A percentile compares a stretch with the other conserved stretches of the same genome.
Conservation (phyloP, 2,329 filamentous ascomycete genomes). For the Aspergillus carbonarius region DNA sequence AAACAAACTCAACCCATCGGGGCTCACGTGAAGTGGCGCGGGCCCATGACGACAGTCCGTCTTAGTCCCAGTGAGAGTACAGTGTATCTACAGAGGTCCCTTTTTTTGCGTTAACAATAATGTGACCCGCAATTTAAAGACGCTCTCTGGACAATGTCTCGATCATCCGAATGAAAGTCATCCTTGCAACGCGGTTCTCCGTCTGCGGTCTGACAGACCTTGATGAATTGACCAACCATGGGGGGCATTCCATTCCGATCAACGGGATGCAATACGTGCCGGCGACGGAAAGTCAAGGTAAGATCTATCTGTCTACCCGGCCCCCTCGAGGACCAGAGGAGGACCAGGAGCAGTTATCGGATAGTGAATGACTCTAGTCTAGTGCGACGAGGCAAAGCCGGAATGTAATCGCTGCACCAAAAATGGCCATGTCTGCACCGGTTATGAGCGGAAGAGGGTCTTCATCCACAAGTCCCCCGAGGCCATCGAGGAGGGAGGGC, state of each 20-base stretch:
- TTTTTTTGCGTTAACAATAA: not conserved
- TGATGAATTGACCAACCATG: conserved; percentile 3
- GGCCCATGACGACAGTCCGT: not conserved
- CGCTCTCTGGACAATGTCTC: not conserved
- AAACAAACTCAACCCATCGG: conserved; percentile 1
- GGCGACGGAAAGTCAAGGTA: conserved; percentile 22
- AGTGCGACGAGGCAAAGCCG: conserved; percentile 25
- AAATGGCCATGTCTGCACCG: conserved; percentile 23
- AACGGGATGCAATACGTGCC: conserved; percentile 23
- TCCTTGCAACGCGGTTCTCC: not conserved
- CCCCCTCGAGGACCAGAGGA: conserved; percentile 4
- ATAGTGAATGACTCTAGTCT: conserved; percentile 10
- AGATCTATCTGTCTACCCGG: not conserved
- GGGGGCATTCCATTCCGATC: conserved; percentile 20
- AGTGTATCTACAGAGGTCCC: not conserved
- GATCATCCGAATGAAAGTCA: not conserved
- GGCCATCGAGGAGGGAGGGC: not conserved
- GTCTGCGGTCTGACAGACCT: not conserved
- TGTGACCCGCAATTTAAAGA: not conserved
- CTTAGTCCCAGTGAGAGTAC: not conserved
- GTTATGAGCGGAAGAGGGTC: conserved; percentile 16
- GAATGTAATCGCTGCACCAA: conserved; percentile 25
- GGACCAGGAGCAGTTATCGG: not conserved
- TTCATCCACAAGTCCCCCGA: conserved; percentile 17
- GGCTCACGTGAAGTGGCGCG: conserved; percentile 5